A percentile compares a stretch with the other conserved stretches of the same genome.
Conservation (phyloP, 257 asterid species). For the Nicotiana otophora region DNA sequence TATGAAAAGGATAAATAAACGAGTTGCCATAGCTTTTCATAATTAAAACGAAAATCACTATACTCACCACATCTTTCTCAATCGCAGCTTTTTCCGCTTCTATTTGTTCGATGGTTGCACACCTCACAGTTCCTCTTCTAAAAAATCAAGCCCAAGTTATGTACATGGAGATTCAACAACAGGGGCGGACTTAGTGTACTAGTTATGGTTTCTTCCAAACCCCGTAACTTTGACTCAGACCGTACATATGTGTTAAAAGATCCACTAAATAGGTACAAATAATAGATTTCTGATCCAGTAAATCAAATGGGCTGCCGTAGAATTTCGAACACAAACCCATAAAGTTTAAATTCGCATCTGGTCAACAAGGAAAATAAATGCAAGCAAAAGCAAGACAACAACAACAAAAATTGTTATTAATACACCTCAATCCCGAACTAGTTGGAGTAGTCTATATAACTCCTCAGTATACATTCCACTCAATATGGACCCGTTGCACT, state of each 20-base stretch:
- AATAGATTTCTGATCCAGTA: too few species aligned
- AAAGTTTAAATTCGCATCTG: too few species aligned
- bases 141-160: constrained; percentile 2
- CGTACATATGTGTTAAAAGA: too few species aligned
- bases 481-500: not conserved
- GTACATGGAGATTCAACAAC: not conserved
- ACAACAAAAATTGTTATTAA: not conserved
- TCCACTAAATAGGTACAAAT: too few species aligned
- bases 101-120: constrained; percentile 88
- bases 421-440: not conserved
- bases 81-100: constrained; percentile 79
- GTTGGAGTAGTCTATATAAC: not conserved
- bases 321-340: too few species aligned
- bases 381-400: not conserved
- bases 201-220: too few species aligned
- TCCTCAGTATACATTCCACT: not conserved
- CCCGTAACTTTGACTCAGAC: too few species aligned
- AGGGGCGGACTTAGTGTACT: too few species aligned
- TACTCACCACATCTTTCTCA: constrained; percentile 71
- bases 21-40: not conserved
- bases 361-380: not conserved
- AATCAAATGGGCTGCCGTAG: too few species aligned
- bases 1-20: not conserved
- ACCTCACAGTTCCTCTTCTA: constrained; percentile 56
- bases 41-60: not conserved